Evolutionary conservation across 768 basidiomycete genomes (phyloP).

Genomic region (Lactifluus volemus): DNA sequence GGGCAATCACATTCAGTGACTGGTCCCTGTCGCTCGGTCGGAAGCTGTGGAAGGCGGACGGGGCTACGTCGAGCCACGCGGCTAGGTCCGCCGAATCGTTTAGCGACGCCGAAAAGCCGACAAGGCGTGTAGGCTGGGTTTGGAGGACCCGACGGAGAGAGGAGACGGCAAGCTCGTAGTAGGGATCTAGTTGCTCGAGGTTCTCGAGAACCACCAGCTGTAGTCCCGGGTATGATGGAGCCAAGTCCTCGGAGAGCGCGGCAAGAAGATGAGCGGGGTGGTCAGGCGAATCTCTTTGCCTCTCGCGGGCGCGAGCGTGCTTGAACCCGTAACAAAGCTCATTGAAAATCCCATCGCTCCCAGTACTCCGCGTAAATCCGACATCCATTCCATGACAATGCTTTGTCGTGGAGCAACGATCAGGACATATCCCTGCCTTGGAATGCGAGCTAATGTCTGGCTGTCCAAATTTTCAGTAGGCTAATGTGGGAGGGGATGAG

Average conservation of each 20-base stretch:
- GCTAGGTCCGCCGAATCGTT: conserved; percentile 76
- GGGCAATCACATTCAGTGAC: conserved; percentile 54
- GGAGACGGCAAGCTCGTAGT: conserved; percentile 79
- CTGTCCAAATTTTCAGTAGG: conserved; percentile 32
- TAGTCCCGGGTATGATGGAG: conserved; percentile 33
- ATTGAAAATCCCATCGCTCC: conserved; percentile 34
- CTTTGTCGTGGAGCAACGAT: conserved; percentile 54
- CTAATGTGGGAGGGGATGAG: neutral
- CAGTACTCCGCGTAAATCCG: conserved; percentile 41
- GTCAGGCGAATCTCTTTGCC: conserved; percentile 46
- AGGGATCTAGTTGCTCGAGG: conserved; percentile 70
- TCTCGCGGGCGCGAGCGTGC: conserved; percentile 30
- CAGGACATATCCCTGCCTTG: conserved; percentile 46
- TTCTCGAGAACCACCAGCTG: conserved; percentile 74
- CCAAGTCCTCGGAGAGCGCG: conserved; percentile 29
- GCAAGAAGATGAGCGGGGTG: conserved; percentile 44
- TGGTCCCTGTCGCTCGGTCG: conserved; percentile 77
- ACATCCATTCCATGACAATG: conserved; percentile 44
- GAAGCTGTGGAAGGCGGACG: conserved; percentile 62
- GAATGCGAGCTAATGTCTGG: conserved; percentile 40
- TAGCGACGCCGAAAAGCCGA: conserved; percentile 73
- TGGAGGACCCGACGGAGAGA: conserved; percentile 59
- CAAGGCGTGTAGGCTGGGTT: conserved; percentile 52
- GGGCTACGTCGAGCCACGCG: conserved; percentile 70
- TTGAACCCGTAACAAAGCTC: conserved; percentile 25